phyloP scores from a whole-genome alignment of 805 yeast species.

The Cyberlindnera amylophila region DNA sequence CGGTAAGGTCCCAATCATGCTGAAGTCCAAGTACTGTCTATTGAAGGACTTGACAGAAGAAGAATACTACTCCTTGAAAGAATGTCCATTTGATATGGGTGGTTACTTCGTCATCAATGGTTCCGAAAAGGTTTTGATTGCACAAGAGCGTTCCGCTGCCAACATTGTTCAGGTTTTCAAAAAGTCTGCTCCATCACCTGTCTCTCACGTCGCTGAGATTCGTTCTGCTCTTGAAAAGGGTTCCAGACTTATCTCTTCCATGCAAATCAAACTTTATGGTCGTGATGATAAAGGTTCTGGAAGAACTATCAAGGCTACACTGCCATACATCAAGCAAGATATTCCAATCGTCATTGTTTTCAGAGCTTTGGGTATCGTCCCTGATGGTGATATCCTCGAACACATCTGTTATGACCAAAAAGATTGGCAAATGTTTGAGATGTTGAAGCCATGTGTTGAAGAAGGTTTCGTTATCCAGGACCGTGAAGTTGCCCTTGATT shows the following conservation, averaged over 20 bases:
- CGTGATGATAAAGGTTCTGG: conserved; percentile 73
- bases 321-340: conserved; percentile 95
- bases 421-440: conserved; percentile 99
- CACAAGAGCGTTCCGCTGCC: conserved; percentile 98
- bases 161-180: conserved; percentile 98
- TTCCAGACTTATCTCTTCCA: conserved; percentile 85
- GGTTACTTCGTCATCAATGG: conserved; percentile 98
- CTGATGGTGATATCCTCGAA: conserved; percentile 97
- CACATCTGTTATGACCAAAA: conserved; percentile 96
- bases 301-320: conserved; percentile 88
- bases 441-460: conserved; percentile 98
- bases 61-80: conserved; percentile 92
- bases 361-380: conserved; percentile 96
- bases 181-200: conserved; percentile 95
- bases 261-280: conserved; percentile 90
- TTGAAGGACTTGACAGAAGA: conserved; percentile 85
- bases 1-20: conserved; percentile 98
- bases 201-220: conserved; percentile 93
- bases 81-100: conserved; percentile 99
- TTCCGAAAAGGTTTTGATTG: conserved; percentile 95
- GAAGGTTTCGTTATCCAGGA: conserved; percentile 98
- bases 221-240: conserved; percentile 97
- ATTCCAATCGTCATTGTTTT: conserved; percentile 96
- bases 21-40: conserved; percentile 93
- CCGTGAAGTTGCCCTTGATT: conserved; percentile 95